Conservation (phyloP, 257 asterid species). For the Scutellaria barbata region DNA sequence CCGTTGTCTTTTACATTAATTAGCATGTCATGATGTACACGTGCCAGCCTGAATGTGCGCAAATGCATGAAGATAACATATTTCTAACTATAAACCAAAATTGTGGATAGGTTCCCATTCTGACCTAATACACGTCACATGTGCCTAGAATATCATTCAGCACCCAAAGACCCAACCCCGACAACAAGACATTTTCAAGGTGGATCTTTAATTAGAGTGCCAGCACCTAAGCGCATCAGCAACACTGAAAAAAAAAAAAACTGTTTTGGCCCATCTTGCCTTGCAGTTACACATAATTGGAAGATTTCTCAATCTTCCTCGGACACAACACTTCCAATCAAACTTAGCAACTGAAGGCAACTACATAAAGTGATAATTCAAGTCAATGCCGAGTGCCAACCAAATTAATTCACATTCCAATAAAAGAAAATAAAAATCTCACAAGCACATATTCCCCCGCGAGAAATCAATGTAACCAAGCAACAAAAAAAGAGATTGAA, state of each 20-base stretch:
- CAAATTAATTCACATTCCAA: slow-evolving; percentile 6
- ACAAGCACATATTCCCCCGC: not conserved
- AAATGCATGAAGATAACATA: slow-evolving; percentile 18
- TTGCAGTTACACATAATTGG: not conserved
- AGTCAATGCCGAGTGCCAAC: slow-evolving; percentile 14
- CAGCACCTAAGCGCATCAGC: slow-evolving; percentile 1
- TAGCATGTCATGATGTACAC: not conserved
- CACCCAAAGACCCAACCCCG: not conserved
- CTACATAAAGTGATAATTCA: slow-evolving; percentile 22
- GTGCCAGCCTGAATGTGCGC: not conserved
- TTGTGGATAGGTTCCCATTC: not conserved
- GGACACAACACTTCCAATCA: slow-evolving; percentile 27
- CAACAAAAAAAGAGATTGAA: not conserved
- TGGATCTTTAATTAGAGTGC: slow-evolving; percentile 8
- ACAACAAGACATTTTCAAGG: slow-evolving; percentile 3
- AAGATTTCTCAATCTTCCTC: slow-evolving; percentile 26
- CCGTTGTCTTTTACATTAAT: not conserved
- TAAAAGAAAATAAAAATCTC: slow-evolving; percentile 3
- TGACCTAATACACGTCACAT: slow-evolving; percentile 24
- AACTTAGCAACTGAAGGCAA: slow-evolving; percentile 34
- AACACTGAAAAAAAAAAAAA: slow-evolving; percentile 17
- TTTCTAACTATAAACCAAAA: slow-evolving; percentile 6
- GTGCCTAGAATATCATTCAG: not conserved
- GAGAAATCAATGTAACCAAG: slow-evolving; percentile 7
- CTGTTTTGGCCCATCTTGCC: not conserved